Evolutionary conservation across 352 stramenopile species (phyloP), one percentile per base, ranked within the genome.

Genomic region (Globisporangium mamillatum): DNA sequence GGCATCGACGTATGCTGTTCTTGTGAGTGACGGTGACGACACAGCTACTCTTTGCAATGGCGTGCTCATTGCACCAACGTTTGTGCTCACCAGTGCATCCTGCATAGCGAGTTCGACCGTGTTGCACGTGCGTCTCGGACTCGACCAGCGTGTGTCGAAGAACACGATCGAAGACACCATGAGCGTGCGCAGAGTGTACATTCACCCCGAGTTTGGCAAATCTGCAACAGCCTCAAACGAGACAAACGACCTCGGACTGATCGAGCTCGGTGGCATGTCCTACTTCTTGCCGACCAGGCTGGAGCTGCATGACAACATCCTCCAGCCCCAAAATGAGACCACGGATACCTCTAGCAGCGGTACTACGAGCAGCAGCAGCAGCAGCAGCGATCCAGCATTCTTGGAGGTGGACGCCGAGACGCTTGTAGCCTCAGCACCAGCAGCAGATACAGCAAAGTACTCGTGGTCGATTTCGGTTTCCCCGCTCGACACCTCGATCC

Each of bases 231-330:
- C 4, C 4, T 32, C 29, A 1, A 52, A 24, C 18, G 61, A 38
- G 3, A 7, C 52, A 16, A 67, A 27, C 50, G 24, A 67, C n/a
- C 62, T 67, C 4, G 62, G 50, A 12, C 62, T 67, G 14, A 9
- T 67, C 25, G 62, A 67, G 22, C 62, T 67, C 52, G 34, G 36
- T 1, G 62, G 32, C 2, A 67, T 67, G 62, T 60, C 62, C 6
- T 67, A 60, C 62, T 67, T 67, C 14, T 10, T 50, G 50, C 62
- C 62, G 24, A 50, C 52, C 7, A 25, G 50, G n/a, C 50, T 67
- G 10, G 62, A 24, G 8, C 36, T 25, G 20, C 18, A 54, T 4
- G 62, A 67, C 24, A 67, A 53, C 24, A 29, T 67, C 24, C 22
- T 48, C 4, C 55, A 61, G 29, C 55, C 55, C 3, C 55, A 10